phyloP scores from a whole-genome alignment of 1,284 basidiomycete species.

The Sporisorium reilianum region DNA sequence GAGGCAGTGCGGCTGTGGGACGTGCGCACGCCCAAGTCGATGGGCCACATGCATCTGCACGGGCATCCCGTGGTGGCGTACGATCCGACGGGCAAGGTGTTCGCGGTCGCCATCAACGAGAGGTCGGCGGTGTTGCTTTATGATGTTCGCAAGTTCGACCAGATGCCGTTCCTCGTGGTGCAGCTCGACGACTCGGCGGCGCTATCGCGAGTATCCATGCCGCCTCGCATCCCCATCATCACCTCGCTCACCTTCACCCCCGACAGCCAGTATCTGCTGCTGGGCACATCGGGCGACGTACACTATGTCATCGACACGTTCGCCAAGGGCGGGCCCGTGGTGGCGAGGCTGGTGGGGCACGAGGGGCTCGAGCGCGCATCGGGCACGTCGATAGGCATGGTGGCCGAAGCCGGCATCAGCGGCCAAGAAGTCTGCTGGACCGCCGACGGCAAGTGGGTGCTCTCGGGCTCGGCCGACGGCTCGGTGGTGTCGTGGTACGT shows the following conservation, averaged over 20 bases:
- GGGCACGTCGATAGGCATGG: slow-evolving; percentile 51
- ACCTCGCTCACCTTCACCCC: slow-evolving; percentile 92
- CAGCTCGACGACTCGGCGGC: slow-evolving; percentile 74
- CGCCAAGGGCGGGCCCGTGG: slow-evolving; percentile 26
- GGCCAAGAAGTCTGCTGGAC: slow-evolving; percentile 65
- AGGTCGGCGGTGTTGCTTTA: slow-evolving; percentile 72
- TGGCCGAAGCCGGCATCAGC: slow-evolving; percentile 63
- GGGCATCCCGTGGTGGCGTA: slow-evolving; percentile 86
- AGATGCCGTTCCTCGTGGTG: slow-evolving; percentile 84
- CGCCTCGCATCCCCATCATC: slow-evolving; percentile 87
- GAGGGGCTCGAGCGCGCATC: slow-evolving; percentile 56
- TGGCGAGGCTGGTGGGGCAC: slow-evolving; percentile 56
- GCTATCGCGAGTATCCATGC: slow-evolving; percentile 60
- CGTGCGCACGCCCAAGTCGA: slow-evolving; percentile 81
- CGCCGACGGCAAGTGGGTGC: slow-evolving; percentile 63
- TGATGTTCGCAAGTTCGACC: slow-evolving; percentile 88
- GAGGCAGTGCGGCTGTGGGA: slow-evolving; percentile 98
- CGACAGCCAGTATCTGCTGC: slow-evolving; percentile 83
- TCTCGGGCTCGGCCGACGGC: slow-evolving; percentile 49
- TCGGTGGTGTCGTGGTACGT: slow-evolving; percentile 53
- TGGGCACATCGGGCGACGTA: slow-evolving; percentile 89
- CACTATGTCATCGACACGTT: slow-evolving; percentile 79
- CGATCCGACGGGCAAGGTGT: slow-evolving; percentile 88
- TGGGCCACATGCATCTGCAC: slow-evolving; percentile 73
- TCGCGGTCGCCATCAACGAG: slow-evolving; percentile 88